A percentile compares a stretch with the other conserved stretches of the same genome.
Evolutionary conservation across 2,329 filamentous ascomycete genomes (phyloP).

Genomic region (Apiospora saccharicola): DNA sequence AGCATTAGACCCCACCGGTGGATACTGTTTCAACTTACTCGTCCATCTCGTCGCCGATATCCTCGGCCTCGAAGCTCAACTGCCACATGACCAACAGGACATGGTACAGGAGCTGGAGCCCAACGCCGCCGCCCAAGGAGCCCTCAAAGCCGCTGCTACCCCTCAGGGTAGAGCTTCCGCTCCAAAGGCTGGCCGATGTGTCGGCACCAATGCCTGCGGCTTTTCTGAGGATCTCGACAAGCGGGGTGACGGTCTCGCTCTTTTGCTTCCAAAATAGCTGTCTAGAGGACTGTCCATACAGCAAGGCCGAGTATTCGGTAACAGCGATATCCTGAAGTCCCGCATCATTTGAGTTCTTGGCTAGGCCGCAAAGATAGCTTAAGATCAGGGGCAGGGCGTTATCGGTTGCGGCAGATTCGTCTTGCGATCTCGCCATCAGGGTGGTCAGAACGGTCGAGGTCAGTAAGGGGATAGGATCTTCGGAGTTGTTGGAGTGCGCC

Average conservation of each 20-base stretch:
- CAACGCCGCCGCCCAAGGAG: conserved; percentile 79
- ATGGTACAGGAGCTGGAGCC: conserved; percentile 92
- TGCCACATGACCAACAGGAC: conserved; percentile 95
- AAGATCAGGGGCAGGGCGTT: conserved; percentile 81
- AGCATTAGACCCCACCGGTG: background rate
- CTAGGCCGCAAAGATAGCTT: conserved; percentile 83
- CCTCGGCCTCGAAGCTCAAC: conserved; percentile 89
- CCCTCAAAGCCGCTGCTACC: conserved; percentile 68
- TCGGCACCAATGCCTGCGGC: conserved; percentile 76
- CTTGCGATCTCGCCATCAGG: conserved; percentile 74
- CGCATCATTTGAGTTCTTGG: conserved; percentile 80
- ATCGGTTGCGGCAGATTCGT: conserved; percentile 70
- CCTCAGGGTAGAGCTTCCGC: conserved; percentile 58
- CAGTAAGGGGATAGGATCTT: conserved; percentile 87
- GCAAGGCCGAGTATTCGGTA: conserved; percentile 84
- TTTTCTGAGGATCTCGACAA: conserved; percentile 82
- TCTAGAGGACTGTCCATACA: conserved; percentile 77
- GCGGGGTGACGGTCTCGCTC: conserved; percentile 81
- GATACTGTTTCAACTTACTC: conserved; percentile 64
- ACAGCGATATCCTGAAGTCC: conserved; percentile 96
- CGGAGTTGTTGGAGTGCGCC: conserved; percentile 74
- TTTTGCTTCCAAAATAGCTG: conserved; percentile 91
- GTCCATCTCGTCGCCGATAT: conserved; percentile 78
- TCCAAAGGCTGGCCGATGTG: conserved; percentile 68
- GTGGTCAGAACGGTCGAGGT: conserved; percentile 86